Evolutionary conservation across 2,329 filamentous ascomycete genomes (phyloP).

Genomic region (Fusarium sublunatum): DNA sequence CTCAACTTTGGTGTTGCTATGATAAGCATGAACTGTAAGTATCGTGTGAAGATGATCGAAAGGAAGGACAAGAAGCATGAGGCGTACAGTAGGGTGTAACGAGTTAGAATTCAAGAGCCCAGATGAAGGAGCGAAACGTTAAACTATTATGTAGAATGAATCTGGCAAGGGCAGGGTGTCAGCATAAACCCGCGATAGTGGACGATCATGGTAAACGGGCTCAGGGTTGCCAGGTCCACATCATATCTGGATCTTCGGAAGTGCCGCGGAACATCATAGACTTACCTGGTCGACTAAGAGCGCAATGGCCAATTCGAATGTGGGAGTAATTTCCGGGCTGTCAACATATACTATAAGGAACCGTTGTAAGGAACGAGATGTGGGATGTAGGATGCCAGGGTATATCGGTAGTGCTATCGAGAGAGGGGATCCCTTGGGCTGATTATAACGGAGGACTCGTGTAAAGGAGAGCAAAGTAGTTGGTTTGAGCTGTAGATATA

Average conservation of each 20-base stretch:
- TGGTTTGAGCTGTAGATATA: conserved; percentile 36
- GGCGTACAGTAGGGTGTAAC: conserved; percentile 65
- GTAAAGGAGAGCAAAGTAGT: conserved; percentile 44
- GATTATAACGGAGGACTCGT: conserved; percentile 23
- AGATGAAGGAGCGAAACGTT: conserved; percentile 39
- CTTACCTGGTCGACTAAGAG: conserved; percentile 47
- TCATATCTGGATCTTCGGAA: conserved; percentile 48
- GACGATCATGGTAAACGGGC: conserved; percentile 41
- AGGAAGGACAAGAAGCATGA: conserved; percentile 42
- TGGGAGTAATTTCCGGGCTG: conserved; percentile 48
- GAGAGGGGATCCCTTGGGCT: conserved; percentile 35
- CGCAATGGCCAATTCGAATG: conserved; percentile 47
- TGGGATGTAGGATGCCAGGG: conserved; percentile 34
- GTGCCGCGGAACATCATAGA: conserved; percentile 46
- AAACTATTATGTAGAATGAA: conserved; percentile 42
- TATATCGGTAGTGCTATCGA: conserved; percentile 37
- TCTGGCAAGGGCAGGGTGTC: conserved; percentile 45
- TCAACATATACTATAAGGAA: conserved; percentile 43
- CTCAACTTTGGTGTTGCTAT: conserved; percentile 53
- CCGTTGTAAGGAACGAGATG: conserved; percentile 42
- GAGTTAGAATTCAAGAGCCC: conserved; percentile 57
- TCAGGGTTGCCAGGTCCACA: conserved; percentile 44
- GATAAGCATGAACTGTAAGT: conserved; percentile 39
- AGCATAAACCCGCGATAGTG: conserved; percentile 44
- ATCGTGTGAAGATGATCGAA: conserved; percentile 37